Evolutionary conservation across 2,329 filamentous ascomycete genomes (phyloP).

Genomic region (Amauroascus verrucosus): DNA sequence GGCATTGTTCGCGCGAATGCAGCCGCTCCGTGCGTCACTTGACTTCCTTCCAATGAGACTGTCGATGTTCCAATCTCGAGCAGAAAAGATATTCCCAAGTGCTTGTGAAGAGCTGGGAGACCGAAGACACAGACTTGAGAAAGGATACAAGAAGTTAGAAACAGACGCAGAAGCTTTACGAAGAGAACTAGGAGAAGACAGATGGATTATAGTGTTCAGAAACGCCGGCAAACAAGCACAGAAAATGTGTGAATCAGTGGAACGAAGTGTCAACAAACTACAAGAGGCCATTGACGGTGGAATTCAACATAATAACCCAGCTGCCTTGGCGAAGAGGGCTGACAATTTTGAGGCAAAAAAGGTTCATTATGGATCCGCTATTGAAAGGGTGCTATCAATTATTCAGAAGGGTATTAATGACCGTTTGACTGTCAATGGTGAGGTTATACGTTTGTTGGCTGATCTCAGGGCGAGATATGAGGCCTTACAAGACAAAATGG

Average conservation of each 20-base stretch:
- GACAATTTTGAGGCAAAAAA: constrained; percentile 94
- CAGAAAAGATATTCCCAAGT: constrained; percentile 69
- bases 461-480: constrained; percentile 80
- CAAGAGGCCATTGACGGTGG: constrained; percentile 67
- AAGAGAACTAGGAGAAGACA: constrained; percentile 85
- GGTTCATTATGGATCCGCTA: constrained; percentile 83
- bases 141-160: constrained; percentile 78
- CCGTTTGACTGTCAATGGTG: constrained; percentile 90
- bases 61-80: constrained; percentile 72
- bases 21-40: constrained; percentile 79
- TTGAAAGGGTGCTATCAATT: constrained; percentile 80
- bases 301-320: constrained; percentile 60
- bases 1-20: constrained; percentile 88
- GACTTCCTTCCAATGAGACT: constrained; percentile 94
- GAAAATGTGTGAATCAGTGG: constrained; percentile 94
- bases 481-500: constrained; percentile 63
- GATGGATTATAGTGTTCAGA: constrained; percentile 91
- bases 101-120: constrained; percentile 82
- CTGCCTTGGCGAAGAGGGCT: constrained; percentile 66
- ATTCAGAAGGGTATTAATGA: constrained; percentile 95
- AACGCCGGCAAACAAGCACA: constrained; percentile 84
- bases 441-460: constrained; percentile 74
- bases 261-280: constrained; percentile 73
- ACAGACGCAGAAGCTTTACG: constrained; percentile 80
- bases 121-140: constrained; percentile 63